These are phyloP conservation scores for Angomonas ambiguus DNA, from an alignment of 208 protist genomes.

Conservation along the genomic window DNA sequence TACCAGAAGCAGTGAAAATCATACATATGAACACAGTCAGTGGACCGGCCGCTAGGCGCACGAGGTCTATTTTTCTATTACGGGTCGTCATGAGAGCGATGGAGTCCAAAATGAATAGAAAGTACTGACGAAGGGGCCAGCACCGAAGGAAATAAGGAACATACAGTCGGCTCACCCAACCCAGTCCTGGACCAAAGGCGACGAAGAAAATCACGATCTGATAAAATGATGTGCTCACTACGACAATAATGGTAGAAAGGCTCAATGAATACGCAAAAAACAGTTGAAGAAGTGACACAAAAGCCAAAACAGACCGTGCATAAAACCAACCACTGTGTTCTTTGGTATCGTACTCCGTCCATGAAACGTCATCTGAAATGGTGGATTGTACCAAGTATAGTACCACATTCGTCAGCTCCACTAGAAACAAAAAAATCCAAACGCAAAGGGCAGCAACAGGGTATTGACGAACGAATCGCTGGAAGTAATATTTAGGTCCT, in stretches of 20 bases:
- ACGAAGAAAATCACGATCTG: slow-evolving; percentile 74
- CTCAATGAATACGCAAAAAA: slow-evolving; percentile 83
- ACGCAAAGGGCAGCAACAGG: slow-evolving; percentile 63
- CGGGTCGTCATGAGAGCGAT: slow-evolving; percentile 53
- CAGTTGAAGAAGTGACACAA: slow-evolving; percentile 71
- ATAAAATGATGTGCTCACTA: slow-evolving; percentile 78
- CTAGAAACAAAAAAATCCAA: slow-evolving; percentile 75
- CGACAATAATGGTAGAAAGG: slow-evolving; percentile 57
- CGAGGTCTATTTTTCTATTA: slow-evolving; percentile 61
- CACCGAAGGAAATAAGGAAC: slow-evolving; percentile 83
- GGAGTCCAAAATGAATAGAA: slow-evolving; percentile 80
- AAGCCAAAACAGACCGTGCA: slow-evolving; percentile 51
- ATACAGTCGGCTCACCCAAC: slow-evolving; percentile 76
- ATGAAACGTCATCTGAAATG: slow-evolving; percentile 33
- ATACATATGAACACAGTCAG: slow-evolving; percentile 75
- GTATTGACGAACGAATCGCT: slow-evolving; percentile 65
- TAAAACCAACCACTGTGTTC: slow-evolving; percentile 68
- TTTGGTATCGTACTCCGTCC: slow-evolving; percentile 40
- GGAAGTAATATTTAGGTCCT: slow-evolving; percentile 74
- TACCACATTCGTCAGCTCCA: slow-evolving; percentile 66
- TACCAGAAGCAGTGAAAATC: slow-evolving; percentile 57
- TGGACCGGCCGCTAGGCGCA: slow-evolving; percentile 55
- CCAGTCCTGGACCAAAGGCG: slow-evolving; percentile 26
- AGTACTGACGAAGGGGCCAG: slow-evolving; percentile 86
- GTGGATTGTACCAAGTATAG: slow-evolving; percentile 67